A percentile compares a stretch with the other conserved stretches of the same genome.
Evolutionary conservation across 2,329 filamentous ascomycete genomes (phyloP).

Genomic region (Onygenales sp.): DNA sequence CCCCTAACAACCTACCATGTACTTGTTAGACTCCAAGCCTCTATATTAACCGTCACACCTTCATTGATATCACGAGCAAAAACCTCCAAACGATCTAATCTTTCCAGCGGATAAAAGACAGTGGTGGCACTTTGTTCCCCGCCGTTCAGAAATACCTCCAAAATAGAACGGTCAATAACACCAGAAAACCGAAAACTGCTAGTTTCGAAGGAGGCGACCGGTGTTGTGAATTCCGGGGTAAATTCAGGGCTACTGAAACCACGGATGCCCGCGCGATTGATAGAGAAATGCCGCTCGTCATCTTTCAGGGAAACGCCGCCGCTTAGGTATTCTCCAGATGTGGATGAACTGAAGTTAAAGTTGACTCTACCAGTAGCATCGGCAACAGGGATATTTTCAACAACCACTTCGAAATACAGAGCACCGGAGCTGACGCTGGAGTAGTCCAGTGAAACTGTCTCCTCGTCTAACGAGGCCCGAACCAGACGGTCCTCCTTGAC

Average conservation of each 20-base stretch:
- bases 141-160: slow-evolving; percentile 47
- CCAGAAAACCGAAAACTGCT: slow-evolving; percentile 36
- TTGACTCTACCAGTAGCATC: slow-evolving; percentile 35
- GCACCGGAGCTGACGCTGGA: slow-evolving; percentile 40
- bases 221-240: slow-evolving; percentile 43
- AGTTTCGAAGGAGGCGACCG: slow-evolving; percentile 13
- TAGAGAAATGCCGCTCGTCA: slow-evolving; percentile 41
- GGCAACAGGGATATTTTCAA: slow-evolving; percentile 33
- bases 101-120: slow-evolving; percentile 40
- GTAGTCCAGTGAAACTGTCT: slow-evolving; percentile 43
- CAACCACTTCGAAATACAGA: slow-evolving; percentile 46
- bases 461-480: slow-evolving; percentile 23
- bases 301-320: slow-evolving; percentile 39
- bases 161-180: slow-evolving; percentile 45
- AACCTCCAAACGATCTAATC: slow-evolving; percentile 18
- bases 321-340: slow-evolving; percentile 18
- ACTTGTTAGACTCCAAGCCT: slow-evolving; percentile 30
- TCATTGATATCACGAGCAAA: slow-evolving; percentile 8
- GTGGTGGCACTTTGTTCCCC: slow-evolving; percentile 42
- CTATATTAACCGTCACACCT: slow-evolving; percentile 13
- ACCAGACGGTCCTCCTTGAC: slow-evolving; percentile 39
- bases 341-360: slow-evolving; percentile 44
- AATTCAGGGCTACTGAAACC: slow-evolving; percentile 48
- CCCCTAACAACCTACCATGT: slow-evolving; percentile 19
- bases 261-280: slow-evolving; percentile 40